Base-by-base conservation (phyloP, 1,284 basidiomycete genomes). In the Veloporphyrellus conicus region DNA sequence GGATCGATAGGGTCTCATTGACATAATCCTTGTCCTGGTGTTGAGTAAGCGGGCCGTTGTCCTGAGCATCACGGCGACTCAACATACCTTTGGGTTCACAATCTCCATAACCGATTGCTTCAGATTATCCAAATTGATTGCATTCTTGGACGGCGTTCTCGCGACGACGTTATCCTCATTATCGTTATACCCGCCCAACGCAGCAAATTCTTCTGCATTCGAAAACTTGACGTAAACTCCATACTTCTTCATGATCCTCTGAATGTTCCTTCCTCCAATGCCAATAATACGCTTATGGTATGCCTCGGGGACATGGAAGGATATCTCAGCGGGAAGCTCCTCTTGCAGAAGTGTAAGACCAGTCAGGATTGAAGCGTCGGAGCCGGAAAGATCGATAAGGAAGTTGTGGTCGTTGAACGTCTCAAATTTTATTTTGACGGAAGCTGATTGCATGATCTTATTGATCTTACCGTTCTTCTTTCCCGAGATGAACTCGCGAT, bases 231-330 rank as follows among this genome's bases (percentile, higher is more conserved):
- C 96, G 71, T 98, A 99, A 22, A 98, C 95, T 27, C 95, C 95
- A 62, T 90, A 97, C 69, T 96, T 94, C 74, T 98, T 98, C 95
- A 99, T 99, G 69, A 99, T 99, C 52, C 93, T 83, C 68, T 99
- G 95, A 51, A 99, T 99, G 70, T 95, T 99, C 64, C 94, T 90
- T 27, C 95, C 95, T 36, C 93, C 95, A 22, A 98, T 95, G 52
- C 95, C 95, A 58, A 99, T 99, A 68, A 99, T 99, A 53, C 96
- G 90, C 72, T 99, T 99, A 75, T 99, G 95, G 68, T 98, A 99
- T 42, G 85, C 84, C 70, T 99, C 95, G 19, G 96, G 95, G 8
- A 99, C 93, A 70, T 98, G 94, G 81, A 99, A 99, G 20, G 93
- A 97, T 45, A 97, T 90, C 69, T 99, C 95, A n/a, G 96, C 94